A percentile compares a stretch with the other conserved stretches of the same genome.
phyloP scores from a whole-genome alignment of 805 yeast species.

The Wickerhamiella nectarea region DNA sequence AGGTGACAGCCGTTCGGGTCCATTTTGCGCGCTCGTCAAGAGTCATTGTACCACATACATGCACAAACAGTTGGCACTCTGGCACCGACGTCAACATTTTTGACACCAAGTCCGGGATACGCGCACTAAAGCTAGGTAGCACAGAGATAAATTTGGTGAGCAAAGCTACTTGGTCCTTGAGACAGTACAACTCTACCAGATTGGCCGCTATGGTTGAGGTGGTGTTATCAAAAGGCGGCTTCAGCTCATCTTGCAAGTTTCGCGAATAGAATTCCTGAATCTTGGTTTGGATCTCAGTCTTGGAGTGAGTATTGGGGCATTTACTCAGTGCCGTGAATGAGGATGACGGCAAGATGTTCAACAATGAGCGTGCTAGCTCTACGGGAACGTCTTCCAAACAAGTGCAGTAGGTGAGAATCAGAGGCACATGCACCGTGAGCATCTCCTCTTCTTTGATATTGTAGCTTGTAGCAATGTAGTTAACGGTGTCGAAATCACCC shows the following conservation, averaged over 20 bases:
- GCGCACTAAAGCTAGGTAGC: conserved; percentile 2
- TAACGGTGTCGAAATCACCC: conserved; percentile 34
- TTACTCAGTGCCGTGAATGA: conserved; percentile 22
- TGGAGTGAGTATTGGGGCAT: conserved; percentile 10
- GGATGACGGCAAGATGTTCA: conserved; percentile 45
- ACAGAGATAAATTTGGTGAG: conserved; percentile 1
- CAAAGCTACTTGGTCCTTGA: neutral
- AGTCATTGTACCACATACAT: conserved; percentile 6
- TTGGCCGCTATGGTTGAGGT: conserved; percentile 20
- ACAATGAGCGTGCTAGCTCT: conserved; percentile 30
- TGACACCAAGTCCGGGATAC: neutral
- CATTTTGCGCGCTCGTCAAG: conserved; percentile 3
- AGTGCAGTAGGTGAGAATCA: conserved; percentile 35
- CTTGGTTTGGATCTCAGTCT: neutral
- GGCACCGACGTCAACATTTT: conserved; percentile 1
- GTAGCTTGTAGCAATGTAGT: conserved; percentile 50
- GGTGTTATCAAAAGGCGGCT: conserved; percentile 17
- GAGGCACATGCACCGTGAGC: conserved; percentile 60
- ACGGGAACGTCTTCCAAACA: conserved; percentile 7
- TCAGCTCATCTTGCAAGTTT: neutral
- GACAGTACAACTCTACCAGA: neutral
- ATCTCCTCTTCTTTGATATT: conserved; percentile 80
- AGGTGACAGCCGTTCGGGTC: conserved; percentile 15
- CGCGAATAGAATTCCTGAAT: neutral
- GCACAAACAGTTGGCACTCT: conserved; percentile 6